Percentiles rank a stretch among this genome's conserved stretches.
phyloP scores from a whole-genome alignment of 768 basidiomycete species.

The Macrocybe gigantea region DNA sequence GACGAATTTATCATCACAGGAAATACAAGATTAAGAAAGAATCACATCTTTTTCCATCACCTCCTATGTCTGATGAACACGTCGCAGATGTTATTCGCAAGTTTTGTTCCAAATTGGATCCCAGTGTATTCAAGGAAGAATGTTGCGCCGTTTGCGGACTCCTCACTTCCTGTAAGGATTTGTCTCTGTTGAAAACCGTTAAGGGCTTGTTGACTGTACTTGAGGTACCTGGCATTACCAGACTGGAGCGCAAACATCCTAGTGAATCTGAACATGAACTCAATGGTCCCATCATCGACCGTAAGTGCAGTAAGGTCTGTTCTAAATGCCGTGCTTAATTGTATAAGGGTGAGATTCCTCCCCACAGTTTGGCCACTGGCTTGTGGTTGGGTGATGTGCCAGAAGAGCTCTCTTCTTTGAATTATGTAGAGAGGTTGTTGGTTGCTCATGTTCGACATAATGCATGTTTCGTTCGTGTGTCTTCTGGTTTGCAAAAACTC shows the following conservation, averaged over 20 bases:
- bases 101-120: constrained; percentile 46
- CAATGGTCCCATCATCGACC: constrained; percentile 12
- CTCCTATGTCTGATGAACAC: constrained; percentile 38
- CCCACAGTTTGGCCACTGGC: constrained; percentile 23
- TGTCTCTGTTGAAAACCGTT: constrained; percentile 3
- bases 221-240: background rate
- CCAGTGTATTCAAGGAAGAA: constrained; percentile 44
- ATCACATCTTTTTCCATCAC: constrained; percentile 1
- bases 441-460: constrained; percentile 22
- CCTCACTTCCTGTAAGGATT: background rate
- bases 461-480: constrained; percentile 21
- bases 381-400: constrained; percentile 31
- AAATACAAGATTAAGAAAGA: too few species aligned
- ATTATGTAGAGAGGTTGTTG: constrained; percentile 23
- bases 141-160: constrained; percentile 19
- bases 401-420: constrained; percentile 15
- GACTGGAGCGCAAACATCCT: constrained; percentile 4
- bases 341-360: constrained; percentile 12
- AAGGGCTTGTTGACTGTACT: constrained; percentile 5
- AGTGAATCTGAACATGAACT: constrained; percentile 3
- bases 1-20: too few species aligned
- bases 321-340: constrained; percentile 5
- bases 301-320: constrained; percentile 11
- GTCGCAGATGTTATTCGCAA: constrained; percentile 42
- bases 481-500: constrained; percentile 25